Conservation (phyloP, 2,329 filamentous ascomycete genomes). For the Aphanocladium album region DNA sequence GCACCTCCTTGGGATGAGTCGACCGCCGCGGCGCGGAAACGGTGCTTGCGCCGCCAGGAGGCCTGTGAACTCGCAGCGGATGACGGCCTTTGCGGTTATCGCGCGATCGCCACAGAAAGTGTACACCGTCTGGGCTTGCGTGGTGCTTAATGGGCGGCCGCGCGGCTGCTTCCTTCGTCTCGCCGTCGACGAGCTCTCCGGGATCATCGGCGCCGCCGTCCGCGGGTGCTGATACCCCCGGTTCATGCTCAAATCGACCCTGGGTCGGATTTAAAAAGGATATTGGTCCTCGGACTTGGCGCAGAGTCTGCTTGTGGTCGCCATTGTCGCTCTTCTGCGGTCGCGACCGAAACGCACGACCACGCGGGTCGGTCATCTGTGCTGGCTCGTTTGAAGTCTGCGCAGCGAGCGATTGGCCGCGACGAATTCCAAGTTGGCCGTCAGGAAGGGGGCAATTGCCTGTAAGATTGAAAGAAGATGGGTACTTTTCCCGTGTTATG, state of each 20-base stretch:
- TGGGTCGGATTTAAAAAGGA: constrained; percentile 1
- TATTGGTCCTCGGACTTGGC: background rate
- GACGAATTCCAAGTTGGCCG: no score
- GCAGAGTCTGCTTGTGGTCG: background rate
- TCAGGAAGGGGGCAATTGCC: no score
- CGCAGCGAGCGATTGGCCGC: no score
- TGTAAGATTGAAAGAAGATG: no score
- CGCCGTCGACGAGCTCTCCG: background rate
- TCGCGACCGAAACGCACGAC: no score
- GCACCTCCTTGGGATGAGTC: background rate
- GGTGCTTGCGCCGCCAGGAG: background rate
- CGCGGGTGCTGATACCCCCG: background rate
- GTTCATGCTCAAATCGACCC: background rate
- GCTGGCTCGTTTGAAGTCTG: no score
- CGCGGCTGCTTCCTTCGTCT: background rate
- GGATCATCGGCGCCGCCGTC: background rate
- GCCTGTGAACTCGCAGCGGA: background rate
- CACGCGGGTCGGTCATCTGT: no score
- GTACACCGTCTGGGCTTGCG: background rate
- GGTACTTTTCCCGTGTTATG: no score
- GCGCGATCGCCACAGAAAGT: constrained; percentile 7
- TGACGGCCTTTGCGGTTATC: constrained; percentile 13
- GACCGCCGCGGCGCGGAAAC: background rate
- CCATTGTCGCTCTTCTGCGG: background rate
- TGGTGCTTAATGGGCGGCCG: background rate